Evolutionary conservation across 2,329 filamentous ascomycete genomes (phyloP).

Genomic region (Hymenoscyphus repandus): DNA sequence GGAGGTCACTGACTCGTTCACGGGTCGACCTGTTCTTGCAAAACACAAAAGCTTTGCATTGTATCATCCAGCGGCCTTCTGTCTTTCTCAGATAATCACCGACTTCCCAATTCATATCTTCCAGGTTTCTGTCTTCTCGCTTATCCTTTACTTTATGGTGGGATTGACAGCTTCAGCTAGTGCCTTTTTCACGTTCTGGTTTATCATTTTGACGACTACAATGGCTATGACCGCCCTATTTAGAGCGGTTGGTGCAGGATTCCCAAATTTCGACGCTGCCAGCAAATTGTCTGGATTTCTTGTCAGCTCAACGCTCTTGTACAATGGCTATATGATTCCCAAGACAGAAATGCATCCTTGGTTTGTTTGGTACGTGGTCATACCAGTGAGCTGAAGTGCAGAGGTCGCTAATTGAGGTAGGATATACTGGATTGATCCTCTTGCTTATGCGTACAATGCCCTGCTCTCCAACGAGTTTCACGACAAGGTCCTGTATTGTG

Average conservation of each 20-base stretch:
- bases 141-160: conserved; percentile 53
- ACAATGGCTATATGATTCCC: not conserved
- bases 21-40: conserved; percentile 62
- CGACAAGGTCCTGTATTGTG: conserved; percentile 50
- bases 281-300: conserved; percentile 52
- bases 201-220: conserved; percentile 59
- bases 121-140: conserved; percentile 37
- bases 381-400: not conserved
- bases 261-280: conserved; percentile 59
- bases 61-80: conserved; percentile 61
- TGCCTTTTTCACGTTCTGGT: conserved; percentile 61
- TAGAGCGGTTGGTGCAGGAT: conserved; percentile 61
- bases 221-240: conserved; percentile 60
- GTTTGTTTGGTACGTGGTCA: conserved; percentile 49
- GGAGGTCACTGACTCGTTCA: conserved; percentile 73
- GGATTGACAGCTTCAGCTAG: conserved; percentile 51
- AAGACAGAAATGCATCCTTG: conserved; percentile 42
- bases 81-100: conserved; percentile 54
- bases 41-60: conserved; percentile 65
- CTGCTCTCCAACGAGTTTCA: conserved; percentile 59
- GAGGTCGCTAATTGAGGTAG: not conserved
- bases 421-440: conserved; percentile 42
- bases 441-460: conserved; percentile 55
- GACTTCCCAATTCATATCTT: conserved; percentile 56
- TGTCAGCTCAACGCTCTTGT: not conserved